Percentiles rank a stretch among this genome's conserved stretches.
phyloP scores from a whole-genome alignment of 805 yeast species.

The Hanseniaspora vineae region DNA sequence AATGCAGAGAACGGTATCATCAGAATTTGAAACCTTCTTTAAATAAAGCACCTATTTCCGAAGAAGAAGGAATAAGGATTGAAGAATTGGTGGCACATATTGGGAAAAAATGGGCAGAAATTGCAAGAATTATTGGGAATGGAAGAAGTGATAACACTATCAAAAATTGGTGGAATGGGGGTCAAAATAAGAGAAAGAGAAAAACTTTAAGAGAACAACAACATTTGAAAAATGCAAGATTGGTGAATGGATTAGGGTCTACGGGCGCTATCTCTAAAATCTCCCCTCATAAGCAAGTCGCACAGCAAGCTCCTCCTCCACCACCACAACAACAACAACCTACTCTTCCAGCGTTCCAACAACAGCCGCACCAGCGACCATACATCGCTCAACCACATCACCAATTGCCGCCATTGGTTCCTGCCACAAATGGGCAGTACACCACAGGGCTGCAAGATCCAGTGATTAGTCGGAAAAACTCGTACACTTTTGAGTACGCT shows the following conservation, averaged over 20 bases:
- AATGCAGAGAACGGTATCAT: slow-evolving; percentile 83
- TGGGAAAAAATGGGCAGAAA: slow-evolving; percentile 92
- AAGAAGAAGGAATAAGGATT: slow-evolving; percentile 71
- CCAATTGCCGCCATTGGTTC: not conserved
- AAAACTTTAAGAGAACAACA: not conserved
- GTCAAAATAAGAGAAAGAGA: slow-evolving; percentile 64
- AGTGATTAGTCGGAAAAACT: not conserved
- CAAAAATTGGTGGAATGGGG: slow-evolving; percentile 90
- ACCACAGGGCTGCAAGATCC: not conserved
- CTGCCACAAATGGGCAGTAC: not conserved
- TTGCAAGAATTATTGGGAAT: slow-evolving; percentile 63
- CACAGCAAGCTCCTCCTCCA: slow-evolving; percentile 4
- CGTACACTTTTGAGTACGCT: not conserved
- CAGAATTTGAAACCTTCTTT: slow-evolving; percentile 80
- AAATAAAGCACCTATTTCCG: slow-evolving; percentile 69
- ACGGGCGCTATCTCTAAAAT: too few relatives aligned
- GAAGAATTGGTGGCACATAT: slow-evolving; percentile 65
- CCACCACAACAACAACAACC: slow-evolving; percentile 3
- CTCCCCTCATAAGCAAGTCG: too few relatives aligned
- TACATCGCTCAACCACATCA: not conserved
- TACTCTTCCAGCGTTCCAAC: not conserved
- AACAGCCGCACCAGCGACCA: not conserved
- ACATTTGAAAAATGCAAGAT: too few relatives aligned
- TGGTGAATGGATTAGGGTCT: not conserved
- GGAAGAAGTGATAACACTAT: slow-evolving; percentile 61